Evolutionary conservation across 1,284 basidiomycete genomes (phyloP).

Genomic region (Sanghuangporus sanghuang): DNA sequence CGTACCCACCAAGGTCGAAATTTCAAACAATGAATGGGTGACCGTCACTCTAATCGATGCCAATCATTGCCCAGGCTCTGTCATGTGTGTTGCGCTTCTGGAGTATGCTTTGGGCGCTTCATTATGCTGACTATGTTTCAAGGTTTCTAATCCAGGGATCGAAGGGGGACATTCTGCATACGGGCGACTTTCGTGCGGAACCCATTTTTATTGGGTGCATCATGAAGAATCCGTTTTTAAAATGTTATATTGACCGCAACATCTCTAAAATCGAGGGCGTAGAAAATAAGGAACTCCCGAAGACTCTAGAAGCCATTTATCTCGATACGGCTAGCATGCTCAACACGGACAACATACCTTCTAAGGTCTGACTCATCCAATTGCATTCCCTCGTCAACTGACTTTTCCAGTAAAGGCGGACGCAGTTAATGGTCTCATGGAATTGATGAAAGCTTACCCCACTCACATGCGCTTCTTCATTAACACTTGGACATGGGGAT

Average conservation of each 20-base stretch:
- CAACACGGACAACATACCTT: slow-evolving; percentile 56
- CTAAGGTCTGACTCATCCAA: slow-evolving; percentile 50
- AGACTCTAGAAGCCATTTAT: slow-evolving; percentile 75
- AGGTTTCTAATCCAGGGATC: slow-evolving; percentile 87
- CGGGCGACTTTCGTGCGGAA: slow-evolving; percentile 90
- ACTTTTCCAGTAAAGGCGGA: slow-evolving; percentile 41
- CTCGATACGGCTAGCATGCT: slow-evolving; percentile 78
- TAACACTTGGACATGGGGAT: slow-evolving; percentile 92
- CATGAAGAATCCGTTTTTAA: slow-evolving; percentile 61
- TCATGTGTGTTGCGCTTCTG: slow-evolving; percentile 58
- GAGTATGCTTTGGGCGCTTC: not conserved
- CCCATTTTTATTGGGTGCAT: slow-evolving; percentile 69
- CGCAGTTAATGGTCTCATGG: slow-evolving; percentile 62
- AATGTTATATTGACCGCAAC: slow-evolving; percentile 54
- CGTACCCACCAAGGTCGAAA: slow-evolving; percentile 56
- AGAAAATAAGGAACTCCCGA: slow-evolving; percentile 19
- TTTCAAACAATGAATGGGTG: slow-evolving; percentile 54
- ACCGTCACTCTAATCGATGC: slow-evolving; percentile 83
- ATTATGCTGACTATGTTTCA: slow-evolving; percentile 3
- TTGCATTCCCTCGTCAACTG: not conserved
- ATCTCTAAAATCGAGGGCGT: slow-evolving; percentile 7
- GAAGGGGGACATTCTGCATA: slow-evolving; percentile 76
- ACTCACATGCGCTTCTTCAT: slow-evolving; percentile 75
- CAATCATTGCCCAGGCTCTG: slow-evolving; percentile 91
- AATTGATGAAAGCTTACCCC: slow-evolving; percentile 67